phyloP scores from a whole-genome alignment of 2,329 filamentous ascomycete species.

The Phyllosticta citrichinensis region DNA sequence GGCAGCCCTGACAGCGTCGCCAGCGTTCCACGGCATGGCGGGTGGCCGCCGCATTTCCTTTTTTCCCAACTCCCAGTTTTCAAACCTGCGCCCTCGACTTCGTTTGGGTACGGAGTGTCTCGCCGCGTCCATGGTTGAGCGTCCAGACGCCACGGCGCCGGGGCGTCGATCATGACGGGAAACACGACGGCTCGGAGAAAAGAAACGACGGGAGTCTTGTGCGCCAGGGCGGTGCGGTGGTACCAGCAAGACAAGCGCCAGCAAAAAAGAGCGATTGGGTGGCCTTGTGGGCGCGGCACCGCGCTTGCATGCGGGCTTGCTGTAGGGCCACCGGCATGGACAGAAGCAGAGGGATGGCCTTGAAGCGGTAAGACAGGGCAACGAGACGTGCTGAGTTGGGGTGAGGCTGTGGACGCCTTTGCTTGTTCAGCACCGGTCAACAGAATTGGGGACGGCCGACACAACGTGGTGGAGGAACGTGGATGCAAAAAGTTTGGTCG shows the following conservation, averaged over 20 bases:
- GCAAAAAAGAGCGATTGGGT: not conserved
- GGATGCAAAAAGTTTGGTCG: not conserved
- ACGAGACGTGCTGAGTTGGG: not conserved
- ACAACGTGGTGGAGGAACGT: not conserved
- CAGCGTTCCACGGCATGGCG: not conserved
- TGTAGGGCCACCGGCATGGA: not conserved
- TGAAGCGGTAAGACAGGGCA: not conserved
- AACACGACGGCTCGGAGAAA: not conserved
- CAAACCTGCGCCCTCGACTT: not conserved
- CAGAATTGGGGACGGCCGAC: not conserved
- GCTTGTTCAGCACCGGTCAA: not conserved
- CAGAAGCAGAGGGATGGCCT: not conserved
- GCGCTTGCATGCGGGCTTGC: not conserved
- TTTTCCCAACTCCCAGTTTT: not conserved
- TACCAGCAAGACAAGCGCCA: not conserved
- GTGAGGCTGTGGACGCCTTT: not conserved
- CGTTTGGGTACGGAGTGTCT: not conserved
- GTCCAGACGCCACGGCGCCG: not conserved
- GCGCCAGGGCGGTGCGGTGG: not conserved
- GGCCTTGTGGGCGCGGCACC: not conserved
- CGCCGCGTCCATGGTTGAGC: not conserved
- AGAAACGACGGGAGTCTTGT: not conserved
- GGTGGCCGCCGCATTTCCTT: not conserved
- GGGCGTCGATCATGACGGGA: not conserved
- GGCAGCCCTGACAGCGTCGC: not conserved